Evolutionary conservation across 2,329 filamentous ascomycete species (phyloP).

Genomic region (Hyphodiscus sp.): DNA sequence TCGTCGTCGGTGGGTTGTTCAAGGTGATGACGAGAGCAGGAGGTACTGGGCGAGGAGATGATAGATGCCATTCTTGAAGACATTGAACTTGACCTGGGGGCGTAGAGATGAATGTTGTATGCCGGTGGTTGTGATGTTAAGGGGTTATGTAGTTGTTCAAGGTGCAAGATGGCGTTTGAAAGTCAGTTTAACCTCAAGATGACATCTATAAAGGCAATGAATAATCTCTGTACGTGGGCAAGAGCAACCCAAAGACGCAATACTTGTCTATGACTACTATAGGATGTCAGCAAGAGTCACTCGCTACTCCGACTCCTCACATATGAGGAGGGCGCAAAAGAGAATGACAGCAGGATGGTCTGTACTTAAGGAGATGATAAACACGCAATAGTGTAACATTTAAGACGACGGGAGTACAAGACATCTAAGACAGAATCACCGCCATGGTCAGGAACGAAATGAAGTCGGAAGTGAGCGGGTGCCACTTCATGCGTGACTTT

Average conservation of each 20-base stretch:
- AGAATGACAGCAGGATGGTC: not conserved
- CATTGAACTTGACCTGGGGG: not conserved
- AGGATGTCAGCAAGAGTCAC: not conserved
- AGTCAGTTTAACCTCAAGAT: not conserved
- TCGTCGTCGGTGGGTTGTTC: conserved; percentile 13
- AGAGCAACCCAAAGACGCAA: not conserved
- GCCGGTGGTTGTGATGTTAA: not conserved
- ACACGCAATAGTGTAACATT: not conserved
- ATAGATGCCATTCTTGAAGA: conserved; percentile 4
- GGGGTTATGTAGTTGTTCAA: not conserved
- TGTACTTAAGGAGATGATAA: not conserved
- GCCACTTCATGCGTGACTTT: not conserved
- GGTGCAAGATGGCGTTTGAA: not conserved
- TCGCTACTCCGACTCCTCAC: not conserved
- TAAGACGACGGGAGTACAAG: not conserved
- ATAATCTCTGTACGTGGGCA: not conserved
- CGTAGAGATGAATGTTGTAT: not conserved
- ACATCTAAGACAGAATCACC: not conserved
- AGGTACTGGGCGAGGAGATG: not conserved
- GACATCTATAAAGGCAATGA: not conserved
- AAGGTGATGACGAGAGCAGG: not conserved
- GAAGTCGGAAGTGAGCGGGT: not conserved
- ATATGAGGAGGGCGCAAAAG: not conserved
- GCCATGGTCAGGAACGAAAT: not conserved
- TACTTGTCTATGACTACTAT: not conserved